Base-by-base conservation (phyloP, 352 stramenopile species). In the Pilasporangium apinafurcum region DNA sequence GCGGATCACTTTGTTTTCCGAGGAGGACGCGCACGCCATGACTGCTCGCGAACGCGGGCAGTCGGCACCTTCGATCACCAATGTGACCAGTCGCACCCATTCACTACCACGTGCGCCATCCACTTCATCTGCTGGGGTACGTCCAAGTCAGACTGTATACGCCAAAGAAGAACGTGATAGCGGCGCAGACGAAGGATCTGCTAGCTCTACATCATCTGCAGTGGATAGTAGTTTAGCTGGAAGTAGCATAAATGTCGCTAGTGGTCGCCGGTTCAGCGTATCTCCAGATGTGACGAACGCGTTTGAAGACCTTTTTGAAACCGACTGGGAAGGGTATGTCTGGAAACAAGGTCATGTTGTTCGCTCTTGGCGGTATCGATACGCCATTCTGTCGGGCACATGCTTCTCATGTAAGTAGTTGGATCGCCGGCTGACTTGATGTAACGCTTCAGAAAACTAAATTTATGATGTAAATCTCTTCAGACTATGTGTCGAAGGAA, bases 301-400 rank as follows among this genome's bases (percentile, higher is more conserved):
- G 13, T 89, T 86, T 25, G 80, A 92, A 28, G 80, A 92, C 43
- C 69, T 87, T 48, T 89, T 89, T 31, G 81, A 92, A 53, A 92
- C 81, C 30, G 80, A 93, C 53, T 93, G 81, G 81, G 81, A 93
- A 50, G 81, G 81, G 5, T 93, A 93, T 48, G 70, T 91, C 35
- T 91, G 79, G 79, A 93, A 93, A 43, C 81, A 93, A 51, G 79
- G 81, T 18, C 78, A 93, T 39, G 81, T 93, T 42, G 78, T 93
- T 40, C 78, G 79, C 51, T 87, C 79, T 35, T 93, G 81, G 81
- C 68, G 81, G 16, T 86, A 88, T 41, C 81, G 81, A 35, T 93
- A 90, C 56, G 78, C 77, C 5, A 69, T 93, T 29, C 64, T 93
- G 20, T 86, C 78, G 26, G 81, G 78, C 43, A 88, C 65, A 24